Base-by-base conservation (phyloP, 805 yeast species). In the Lachancea lanzarotensis region DNA sequence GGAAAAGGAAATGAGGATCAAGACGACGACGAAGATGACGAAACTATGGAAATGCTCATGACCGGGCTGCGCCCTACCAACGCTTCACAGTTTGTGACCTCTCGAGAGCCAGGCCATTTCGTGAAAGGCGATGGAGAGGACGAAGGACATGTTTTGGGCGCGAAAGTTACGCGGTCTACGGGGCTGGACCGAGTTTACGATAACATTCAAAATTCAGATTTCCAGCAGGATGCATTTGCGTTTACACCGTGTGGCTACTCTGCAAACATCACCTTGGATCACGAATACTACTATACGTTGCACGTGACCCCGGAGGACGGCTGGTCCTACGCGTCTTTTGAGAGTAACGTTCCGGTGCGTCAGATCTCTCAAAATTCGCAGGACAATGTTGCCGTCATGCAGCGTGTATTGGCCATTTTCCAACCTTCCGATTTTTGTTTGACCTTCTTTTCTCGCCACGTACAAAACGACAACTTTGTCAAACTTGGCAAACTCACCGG, bases 261-360 rank as follows among this genome's bases (percentile, higher is more conserved):
- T 2, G 86, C 96, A 37, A 91, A 91, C 64, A 82, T 95, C 16
- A 71, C 90, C 32, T 63, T 84, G 37, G 71, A 78, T 37, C 76
- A 72, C 35, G 73, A 75, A 53, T 79, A 78, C 58, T 84, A 82
- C 62, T 84, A 84, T 60, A 91, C 97, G 8, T 71, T 90, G 47
- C 98, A 93, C 62, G 85, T 93, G 35, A 93, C 98, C 0, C 98
- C 98, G 0, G 98, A 93, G 62, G 62, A 72, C 18, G 95, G 91
- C 31, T 91, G 95, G 88, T 87, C 96, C 4, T 91, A 91, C 65
- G 98, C 98, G 3, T 85, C 95, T 9, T 93, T 93, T 64, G 98
- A 93, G 63, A 81, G 96, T 17, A 91, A 87, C 63, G 86, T 81
- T 34, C 82, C 84, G 7, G 68, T 76, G 10, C 54, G 51, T 40